Base-by-base conservation (phyloP, 768 basidiomycete species). In the Cystoderma amianthinum region DNA sequence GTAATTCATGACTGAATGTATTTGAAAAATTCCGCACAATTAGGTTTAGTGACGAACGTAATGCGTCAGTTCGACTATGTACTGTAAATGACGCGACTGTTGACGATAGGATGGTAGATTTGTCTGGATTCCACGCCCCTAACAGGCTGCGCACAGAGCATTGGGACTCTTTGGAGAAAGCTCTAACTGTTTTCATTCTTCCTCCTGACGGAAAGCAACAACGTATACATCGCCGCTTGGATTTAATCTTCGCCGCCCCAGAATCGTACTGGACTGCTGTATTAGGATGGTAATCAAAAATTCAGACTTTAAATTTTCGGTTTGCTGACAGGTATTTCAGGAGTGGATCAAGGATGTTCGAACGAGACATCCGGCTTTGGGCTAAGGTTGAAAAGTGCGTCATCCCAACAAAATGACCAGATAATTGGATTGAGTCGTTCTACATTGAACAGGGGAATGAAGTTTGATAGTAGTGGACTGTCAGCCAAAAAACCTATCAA, bases 341-440 rank as follows among this genome's bases (percentile, higher is more conserved):
- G 86, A 85, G 83, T 4, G 92, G 93, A 1, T 92, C 86, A 3
- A 89, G 76, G 46, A 85, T 90, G 80, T 95, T 96, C 55, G 78
- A 95, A 59, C 67, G 90, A 19, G 93, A 95, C 60, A 58, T 96
- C 38, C 71, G 87, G 46, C 61, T 76, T 11, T 85, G 80, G 75
- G 83, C 84, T 2, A 86, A 86, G 52, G 60, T 70, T 32, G 68
- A 80, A 48, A 74, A 62, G 83, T 80, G 48, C 20, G 67, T 30
- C 15, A 30, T 30, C 9, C 9, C 15, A 15, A 30, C 5, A 0
- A 5, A 24, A 18, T 16, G 12, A 17, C 10, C 9, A 18, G 9
- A 9, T 36, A 11, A 11, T 9, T 18, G 17, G 17, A 36, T 10
- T 11, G 17, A 9, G 9, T 11, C 9, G 10, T n/a, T 21, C 16